Percentiles rank a stretch among this genome's conserved stretches.
Conservation (phyloP, 1,284 basidiomycete genomes). For the Apiotrichum domesticum region DNA sequence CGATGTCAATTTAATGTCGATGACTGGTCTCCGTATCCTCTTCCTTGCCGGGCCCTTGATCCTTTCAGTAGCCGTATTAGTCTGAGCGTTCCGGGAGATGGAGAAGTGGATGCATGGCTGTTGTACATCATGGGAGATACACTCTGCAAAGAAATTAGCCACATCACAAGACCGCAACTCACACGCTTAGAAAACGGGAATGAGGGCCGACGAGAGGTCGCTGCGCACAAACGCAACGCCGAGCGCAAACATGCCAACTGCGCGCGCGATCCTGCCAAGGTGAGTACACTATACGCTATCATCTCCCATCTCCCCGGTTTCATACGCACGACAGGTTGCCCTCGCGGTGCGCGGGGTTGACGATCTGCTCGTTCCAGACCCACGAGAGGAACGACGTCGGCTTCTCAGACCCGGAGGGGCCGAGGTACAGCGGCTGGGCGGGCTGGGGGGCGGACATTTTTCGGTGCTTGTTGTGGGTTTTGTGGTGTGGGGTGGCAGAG, state of each 20-base stretch:
- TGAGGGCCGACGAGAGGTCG: conserved; percentile 13
- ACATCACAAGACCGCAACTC: background rate
- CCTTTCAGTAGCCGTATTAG: too few species aligned
- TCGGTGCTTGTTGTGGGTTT: background rate
- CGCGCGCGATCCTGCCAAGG: conserved; percentile 16
- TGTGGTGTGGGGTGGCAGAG: too few species aligned
- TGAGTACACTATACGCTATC: background rate
- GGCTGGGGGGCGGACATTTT: conserved; percentile 27
- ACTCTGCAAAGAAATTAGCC: background rate
- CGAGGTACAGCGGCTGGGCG: conserved; percentile 28
- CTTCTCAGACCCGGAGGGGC: conserved; percentile 17
- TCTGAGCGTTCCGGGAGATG: background rate
- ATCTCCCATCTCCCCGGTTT: too few species aligned
- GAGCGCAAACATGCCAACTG: conserved; percentile 17
- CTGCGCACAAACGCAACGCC: conserved; percentile 17
- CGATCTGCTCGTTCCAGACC: conserved; percentile 20
- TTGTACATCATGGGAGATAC: conserved; percentile 17
- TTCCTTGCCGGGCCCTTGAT: too few species aligned
- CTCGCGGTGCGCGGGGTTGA: conserved; percentile 19
- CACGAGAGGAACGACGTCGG: conserved; percentile 13
- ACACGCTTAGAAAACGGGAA: conserved; percentile 18
- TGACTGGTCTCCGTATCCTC: too few species aligned
- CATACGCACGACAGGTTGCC: conserved; percentile 19
- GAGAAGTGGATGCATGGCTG: conserved; percentile 20
- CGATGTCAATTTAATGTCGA: too few species aligned